Conservation (phyloP, 352 stramenopile species). For the Globisporangium takayamanum region DNA sequence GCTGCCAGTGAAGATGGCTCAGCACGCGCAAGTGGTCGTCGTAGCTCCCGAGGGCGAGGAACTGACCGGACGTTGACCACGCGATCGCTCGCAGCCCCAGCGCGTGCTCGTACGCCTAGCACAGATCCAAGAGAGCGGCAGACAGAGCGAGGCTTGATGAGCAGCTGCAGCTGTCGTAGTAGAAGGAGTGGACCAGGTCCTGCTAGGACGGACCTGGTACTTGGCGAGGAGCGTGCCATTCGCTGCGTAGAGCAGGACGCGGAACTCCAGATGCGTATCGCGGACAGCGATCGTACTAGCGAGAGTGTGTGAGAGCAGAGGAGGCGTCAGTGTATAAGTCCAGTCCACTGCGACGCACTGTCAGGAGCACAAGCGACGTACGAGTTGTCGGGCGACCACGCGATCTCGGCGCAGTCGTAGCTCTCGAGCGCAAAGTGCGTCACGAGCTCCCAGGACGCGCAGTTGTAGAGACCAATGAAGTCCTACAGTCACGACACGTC, state of each 20-base stretch:
- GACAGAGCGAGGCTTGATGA: neutral
- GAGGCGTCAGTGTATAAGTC: neutral
- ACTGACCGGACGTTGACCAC: slow-evolving; percentile 76
- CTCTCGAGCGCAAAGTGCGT: slow-evolving; percentile 66
- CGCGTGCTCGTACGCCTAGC: slow-evolving; percentile 71
- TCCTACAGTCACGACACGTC: slow-evolving; percentile 25
- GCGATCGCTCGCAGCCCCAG: slow-evolving; percentile 63
- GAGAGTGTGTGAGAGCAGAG: neutral
- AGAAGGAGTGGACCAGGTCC: too few relatives aligned
- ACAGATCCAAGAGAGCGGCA: slow-evolving; percentile 1
- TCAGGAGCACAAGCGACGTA: slow-evolving; percentile 19
- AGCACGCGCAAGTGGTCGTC: slow-evolving; percentile 73
- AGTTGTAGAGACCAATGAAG: slow-evolving; percentile 72
- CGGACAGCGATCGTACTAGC: slow-evolving; percentile 53
- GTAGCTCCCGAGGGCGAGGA: slow-evolving; percentile 72
- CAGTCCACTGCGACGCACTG: neutral
- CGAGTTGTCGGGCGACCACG: slow-evolving; percentile 64
- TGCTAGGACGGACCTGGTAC: slow-evolving; percentile 44
- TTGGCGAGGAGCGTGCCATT: slow-evolving; percentile 56
- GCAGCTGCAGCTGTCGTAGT: too few relatives aligned
- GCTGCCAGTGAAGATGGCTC: slow-evolving; percentile 74
- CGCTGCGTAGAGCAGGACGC: slow-evolving; percentile 61
- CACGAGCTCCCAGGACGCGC: slow-evolving; percentile 64
- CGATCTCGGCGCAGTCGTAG: slow-evolving; percentile 74
- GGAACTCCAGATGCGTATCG: slow-evolving; percentile 70